phyloP scores from a whole-genome alignment of 75 land plant species.

The Cryptomeria japonica region DNA sequence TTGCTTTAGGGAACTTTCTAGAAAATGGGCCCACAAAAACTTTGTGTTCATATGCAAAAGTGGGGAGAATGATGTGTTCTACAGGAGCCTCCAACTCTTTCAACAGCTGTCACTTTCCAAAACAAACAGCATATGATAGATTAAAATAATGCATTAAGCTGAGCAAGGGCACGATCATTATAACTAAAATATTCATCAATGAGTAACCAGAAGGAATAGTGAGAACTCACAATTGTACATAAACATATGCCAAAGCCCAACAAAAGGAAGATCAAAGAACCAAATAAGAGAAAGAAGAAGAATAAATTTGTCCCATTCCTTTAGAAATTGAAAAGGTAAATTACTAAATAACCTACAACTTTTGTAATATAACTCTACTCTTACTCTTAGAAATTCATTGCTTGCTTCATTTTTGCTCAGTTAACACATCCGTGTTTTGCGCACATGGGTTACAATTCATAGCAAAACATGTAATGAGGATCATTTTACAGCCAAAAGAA shows the following conservation, averaged over 20 bases:
- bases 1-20: conserved; percentile 86
- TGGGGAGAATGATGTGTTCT: conserved; percentile 90
- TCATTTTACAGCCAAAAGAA: not conserved
- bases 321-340: not conserved
- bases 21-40: conserved; percentile 98
- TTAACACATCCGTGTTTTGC: not conserved
- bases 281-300: not conserved
- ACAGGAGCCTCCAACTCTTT: conserved; percentile 92
- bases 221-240: not conserved
- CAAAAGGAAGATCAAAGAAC: not conserved
- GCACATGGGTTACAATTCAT: not conserved
- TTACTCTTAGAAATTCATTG: not conserved
- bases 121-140: conserved; percentile 17
- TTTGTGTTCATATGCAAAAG: conserved; percentile 99
- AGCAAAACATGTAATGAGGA: not conserved
- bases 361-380: not conserved
- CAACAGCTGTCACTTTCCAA: conserved; percentile 81
- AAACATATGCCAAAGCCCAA: not conserved
- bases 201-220: not conserved
- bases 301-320: not conserved
- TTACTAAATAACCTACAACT: not conserved
- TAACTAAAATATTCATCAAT: not conserved
- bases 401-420: not conserved
- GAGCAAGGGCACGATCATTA: not conserved
- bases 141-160: not conserved